Evolutionary conservation across 2,329 filamentous ascomycete genomes (phyloP).

Genomic region (Colletotrichum limetticola): DNA sequence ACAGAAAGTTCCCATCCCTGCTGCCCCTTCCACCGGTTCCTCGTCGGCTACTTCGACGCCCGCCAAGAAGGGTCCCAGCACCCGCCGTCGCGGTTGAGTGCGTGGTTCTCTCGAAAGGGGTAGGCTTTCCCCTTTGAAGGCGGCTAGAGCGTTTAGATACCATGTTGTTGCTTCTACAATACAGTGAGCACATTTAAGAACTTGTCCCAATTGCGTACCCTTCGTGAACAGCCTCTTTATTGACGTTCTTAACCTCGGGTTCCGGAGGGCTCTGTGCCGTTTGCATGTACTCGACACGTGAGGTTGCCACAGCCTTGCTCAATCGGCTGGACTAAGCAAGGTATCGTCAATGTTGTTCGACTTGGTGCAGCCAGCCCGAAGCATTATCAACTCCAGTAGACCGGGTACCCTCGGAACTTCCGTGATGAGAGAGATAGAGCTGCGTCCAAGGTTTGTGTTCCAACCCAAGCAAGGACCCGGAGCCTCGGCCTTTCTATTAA

Average conservation of each 20-base stretch:
- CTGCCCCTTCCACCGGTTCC: slow-evolving; percentile 38
- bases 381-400: too few relatives aligned
- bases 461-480: neutral
- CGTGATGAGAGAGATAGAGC: too few relatives aligned
- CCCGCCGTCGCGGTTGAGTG: slow-evolving; percentile 53
- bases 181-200: slow-evolving; percentile 7
- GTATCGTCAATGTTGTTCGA: too few relatives aligned
- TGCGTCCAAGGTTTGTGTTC: neutral
- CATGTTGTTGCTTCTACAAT: slow-evolving; percentile 15
- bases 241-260: neutral
- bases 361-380: too few relatives aligned
- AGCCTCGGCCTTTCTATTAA: too few relatives aligned
- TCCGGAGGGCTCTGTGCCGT: neutral
- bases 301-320: neutral
- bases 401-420: too few relatives aligned
- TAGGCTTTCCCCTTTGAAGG: neutral
- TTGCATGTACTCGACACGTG: neutral
- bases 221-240: neutral
- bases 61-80: slow-evolving; percentile 53
- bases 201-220: neutral
- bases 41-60: slow-evolving; percentile 40
- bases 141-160: slow-evolving; percentile 12
- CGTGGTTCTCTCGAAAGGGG: too few relatives aligned
- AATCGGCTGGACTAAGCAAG: neutral
- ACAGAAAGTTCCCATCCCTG: slow-evolving; percentile 44